phyloP scores from a whole-genome alignment of 495 filamentous ascomycete species.

The Immersiella caudata region DNA sequence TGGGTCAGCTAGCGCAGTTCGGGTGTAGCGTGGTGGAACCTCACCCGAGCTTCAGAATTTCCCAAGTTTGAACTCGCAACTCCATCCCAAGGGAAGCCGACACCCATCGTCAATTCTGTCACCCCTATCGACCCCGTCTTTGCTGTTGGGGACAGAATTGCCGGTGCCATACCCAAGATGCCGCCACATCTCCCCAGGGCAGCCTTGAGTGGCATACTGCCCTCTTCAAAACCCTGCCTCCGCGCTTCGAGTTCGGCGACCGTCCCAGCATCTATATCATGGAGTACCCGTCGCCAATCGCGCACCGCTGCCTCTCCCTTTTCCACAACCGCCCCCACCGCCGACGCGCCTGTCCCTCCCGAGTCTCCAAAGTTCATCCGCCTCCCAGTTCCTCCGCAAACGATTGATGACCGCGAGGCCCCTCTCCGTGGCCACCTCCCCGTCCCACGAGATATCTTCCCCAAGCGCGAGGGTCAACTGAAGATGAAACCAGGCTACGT shows the following conservation, averaged over 20 bases:
- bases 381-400: slow-evolving; percentile 49
- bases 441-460: slow-evolving; percentile 49
- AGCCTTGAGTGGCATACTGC: slow-evolving; percentile 30
- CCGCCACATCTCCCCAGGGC: slow-evolving; percentile 22
- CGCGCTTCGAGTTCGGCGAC: slow-evolving; percentile 62
- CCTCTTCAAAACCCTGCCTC: slow-evolving; percentile 18
- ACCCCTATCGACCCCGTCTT: slow-evolving; percentile 18
- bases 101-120: slow-evolving; percentile 17
- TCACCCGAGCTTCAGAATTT: slow-evolving; percentile 34
- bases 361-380: slow-evolving; percentile 52
- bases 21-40: slow-evolving; percentile 21
- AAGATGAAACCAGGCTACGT: slow-evolving; percentile 40
- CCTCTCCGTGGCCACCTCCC: slow-evolving; percentile 49
- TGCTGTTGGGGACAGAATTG: slow-evolving; percentile 15
- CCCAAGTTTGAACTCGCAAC: slow-evolving; percentile 10
- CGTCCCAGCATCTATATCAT: slow-evolving; percentile 67
- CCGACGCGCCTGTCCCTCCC: slow-evolving; percentile 38
- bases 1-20: slow-evolving; percentile 20
- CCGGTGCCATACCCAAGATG: slow-evolving; percentile 18
- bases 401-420: slow-evolving; percentile 38
- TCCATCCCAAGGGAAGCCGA: slow-evolving; percentile 9
- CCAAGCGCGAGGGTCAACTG: slow-evolving; percentile 35
- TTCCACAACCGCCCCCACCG: slow-evolving; percentile 13
- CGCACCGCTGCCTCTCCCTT: slow-evolving; percentile 21
- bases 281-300: slow-evolving; percentile 50